phyloP scores from a whole-genome alignment of 768 basidiomycete genomes.

The Austroboletus festivus region DNA sequence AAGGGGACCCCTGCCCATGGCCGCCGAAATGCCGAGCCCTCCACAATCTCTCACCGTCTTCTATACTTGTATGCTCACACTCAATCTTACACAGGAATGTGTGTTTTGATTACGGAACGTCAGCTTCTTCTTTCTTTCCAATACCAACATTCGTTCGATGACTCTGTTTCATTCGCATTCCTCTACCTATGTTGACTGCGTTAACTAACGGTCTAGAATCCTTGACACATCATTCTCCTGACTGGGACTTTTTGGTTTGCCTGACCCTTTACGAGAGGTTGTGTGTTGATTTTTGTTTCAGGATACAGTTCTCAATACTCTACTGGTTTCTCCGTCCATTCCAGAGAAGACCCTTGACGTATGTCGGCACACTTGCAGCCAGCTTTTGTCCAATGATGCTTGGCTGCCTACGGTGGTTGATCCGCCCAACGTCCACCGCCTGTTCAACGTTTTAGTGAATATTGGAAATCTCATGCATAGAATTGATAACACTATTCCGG shows the following conservation, averaged over 20 bases:
- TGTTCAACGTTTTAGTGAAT: slow-evolving; percentile 45
- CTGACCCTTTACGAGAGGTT: slow-evolving; percentile 1
- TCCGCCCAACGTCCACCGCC: slow-evolving; percentile 36
- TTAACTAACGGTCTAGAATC: slow-evolving; percentile 24
- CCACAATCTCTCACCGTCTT: slow-evolving; percentile 34
- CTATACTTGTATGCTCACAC: slow-evolving; percentile 26
- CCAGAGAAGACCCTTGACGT: slow-evolving; percentile 31
- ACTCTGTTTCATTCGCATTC: slow-evolving; percentile 6
- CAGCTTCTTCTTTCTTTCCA: slow-evolving; percentile 17
- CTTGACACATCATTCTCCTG: slow-evolving; percentile 23
- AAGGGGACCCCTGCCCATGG: slow-evolving; percentile 9
- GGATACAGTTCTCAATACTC: slow-evolving; percentile 24
- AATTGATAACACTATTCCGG: slow-evolving; percentile 24
- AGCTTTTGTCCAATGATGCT: slow-evolving; percentile 27
- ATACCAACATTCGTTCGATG: slow-evolving; percentile 14
- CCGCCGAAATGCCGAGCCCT: slow-evolving; percentile 34
- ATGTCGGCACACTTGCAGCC: slow-evolving; percentile 32
- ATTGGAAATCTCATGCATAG: slow-evolving; percentile 36
- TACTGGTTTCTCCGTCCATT: slow-evolving; percentile 26
- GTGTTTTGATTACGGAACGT: slow-evolving; percentile 30
- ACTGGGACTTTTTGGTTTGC: slow-evolving; percentile 33
- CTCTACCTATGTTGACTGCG: slow-evolving; percentile 24
- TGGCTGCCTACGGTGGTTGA: slow-evolving; percentile 23
- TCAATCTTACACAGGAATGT: slow-evolving; percentile 33
- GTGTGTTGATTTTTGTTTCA: slow-evolving; percentile 15